Base-by-base conservation (phyloP, 371 early-diverging fungal species). In the Saksenaea oblongispora region DNA sequence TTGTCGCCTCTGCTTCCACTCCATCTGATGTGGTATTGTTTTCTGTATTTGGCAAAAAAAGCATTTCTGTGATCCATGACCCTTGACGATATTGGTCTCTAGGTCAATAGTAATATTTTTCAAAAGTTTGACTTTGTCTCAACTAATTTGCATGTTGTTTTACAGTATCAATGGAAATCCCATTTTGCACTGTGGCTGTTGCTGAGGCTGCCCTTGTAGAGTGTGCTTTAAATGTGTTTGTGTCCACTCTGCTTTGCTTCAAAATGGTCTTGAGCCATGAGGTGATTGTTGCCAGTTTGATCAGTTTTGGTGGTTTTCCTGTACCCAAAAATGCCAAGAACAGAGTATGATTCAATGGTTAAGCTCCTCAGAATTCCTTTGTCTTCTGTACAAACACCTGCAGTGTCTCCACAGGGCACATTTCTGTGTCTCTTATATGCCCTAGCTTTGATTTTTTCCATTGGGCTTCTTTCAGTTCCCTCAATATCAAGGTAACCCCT, bases 391-490 rank as follows among this genome's bases (percentile, higher is more conserved):
- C 47, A 53, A 68, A 72, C 4, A 14, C 7, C 10, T 15, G 8
- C n/a, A 60, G 22, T 5, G 65, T 65, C 0, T 44, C 11, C 5
- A 60, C 42, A 8, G 62, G 63, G 41, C 62, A 63, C 35, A 72
- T 1, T 0, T 31, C 4, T 8, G 42, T 9, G 0, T 61, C 61
- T 22, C 54, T 18, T 14, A 64, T 56, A 3, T 31, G 2, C 1
- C 66, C 64, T 1, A 70, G 37, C 14, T 24, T 58, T 17, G 59
- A 54, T 0, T 26, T 7, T 36, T 70, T 69, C 15, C 51, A 5
- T 37, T 66, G 61, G 0, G 28, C 51, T 59, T 68, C 69, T 27
- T 72, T 72, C 8, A 61, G 61, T 51, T 61, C 56, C 9, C 69
- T 5, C 1, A 4, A 8, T 17, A 47, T 35, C 17, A 61, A 1